phyloP scores from a whole-genome alignment of 108 stramenopile species.

The Nitzschia sp. region DNA sequence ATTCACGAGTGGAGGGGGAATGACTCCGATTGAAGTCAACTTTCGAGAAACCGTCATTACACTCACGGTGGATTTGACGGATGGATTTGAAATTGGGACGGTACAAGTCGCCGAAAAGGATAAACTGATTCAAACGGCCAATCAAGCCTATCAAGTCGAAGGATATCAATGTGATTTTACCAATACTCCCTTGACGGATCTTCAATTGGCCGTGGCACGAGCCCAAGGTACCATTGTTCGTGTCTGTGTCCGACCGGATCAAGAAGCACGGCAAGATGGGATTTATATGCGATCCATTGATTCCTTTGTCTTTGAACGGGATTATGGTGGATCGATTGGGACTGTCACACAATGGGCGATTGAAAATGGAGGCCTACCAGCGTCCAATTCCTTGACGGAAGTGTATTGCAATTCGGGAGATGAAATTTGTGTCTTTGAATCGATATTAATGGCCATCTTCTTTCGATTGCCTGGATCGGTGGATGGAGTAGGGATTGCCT shows the following conservation, averaged over 20 bases:
- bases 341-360: background rate
- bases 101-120: constrained; percentile 9
- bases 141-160: constrained; percentile 11
- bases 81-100: constrained; percentile 2
- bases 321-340: constrained; percentile 5
- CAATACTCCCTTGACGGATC: background rate
- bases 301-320: constrained; percentile 10
- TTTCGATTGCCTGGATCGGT: constrained; percentile 9
- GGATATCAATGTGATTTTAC: constrained; percentile 7
- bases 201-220: background rate
- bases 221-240: background rate
- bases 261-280: constrained; percentile 10
- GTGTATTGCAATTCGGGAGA: constrained; percentile 12
- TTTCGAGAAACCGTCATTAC: constrained; percentile 5
- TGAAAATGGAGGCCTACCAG: constrained; percentile 3
- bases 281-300: constrained; percentile 10
- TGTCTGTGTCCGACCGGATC: constrained; percentile 10
- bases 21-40: constrained; percentile 4
- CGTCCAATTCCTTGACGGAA: background rate
- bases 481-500: constrained; percentile 1
- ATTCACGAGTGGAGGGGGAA: background rate
- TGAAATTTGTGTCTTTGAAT: constrained; percentile 5
- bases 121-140: constrained; percentile 12
- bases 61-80: constrained; percentile 2
- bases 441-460: constrained; percentile 8